These are phyloP conservation scores for Eucalyptus marginata DNA, from an alignment of 345 rosid genomes.

Conservation along the genomic window DNA sequence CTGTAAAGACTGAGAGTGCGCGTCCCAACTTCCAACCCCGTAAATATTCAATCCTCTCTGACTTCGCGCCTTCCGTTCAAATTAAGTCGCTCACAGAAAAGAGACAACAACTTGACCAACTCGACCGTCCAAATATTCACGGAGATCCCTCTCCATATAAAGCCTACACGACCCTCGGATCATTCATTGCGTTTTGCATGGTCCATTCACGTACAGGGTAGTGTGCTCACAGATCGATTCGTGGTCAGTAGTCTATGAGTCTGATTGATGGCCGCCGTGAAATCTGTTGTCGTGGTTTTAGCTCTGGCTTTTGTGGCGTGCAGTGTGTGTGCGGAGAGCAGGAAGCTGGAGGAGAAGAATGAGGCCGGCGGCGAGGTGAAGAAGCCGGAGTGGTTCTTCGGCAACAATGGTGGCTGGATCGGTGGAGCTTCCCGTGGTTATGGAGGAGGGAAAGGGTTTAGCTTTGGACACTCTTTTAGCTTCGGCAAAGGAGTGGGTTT, in stretches of 20 bases:
- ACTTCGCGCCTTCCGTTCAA: background rate
- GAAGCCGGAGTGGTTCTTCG: constrained; percentile 8
- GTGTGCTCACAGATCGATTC: background rate
- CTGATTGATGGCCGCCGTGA: background rate
- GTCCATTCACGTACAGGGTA: background rate
- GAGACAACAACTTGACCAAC: background rate
- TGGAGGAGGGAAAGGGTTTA: background rate
- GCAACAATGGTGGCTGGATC: constrained; percentile 1
- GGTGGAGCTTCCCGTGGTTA: background rate
- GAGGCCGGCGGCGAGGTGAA: background rate
- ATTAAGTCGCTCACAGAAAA: background rate
- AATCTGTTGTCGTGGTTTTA: background rate
- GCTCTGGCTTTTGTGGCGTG: background rate
- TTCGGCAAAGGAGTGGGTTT: background rate
- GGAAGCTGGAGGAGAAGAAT: constrained; percentile 4
- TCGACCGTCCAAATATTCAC: background rate
- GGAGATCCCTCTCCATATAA: background rate
- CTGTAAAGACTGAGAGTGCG: background rate
- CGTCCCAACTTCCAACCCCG: constrained; percentile 6
- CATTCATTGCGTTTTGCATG: background rate
- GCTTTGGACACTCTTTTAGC: background rate
- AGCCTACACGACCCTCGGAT: background rate
- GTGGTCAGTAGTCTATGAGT: background rate
- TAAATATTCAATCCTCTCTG: background rate
- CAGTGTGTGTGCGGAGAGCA: background rate